Evolutionary conservation across 2,329 filamentous ascomycete species (phyloP), one percentile per base, ranked within the genome.

Genomic region (Tympanopsis confertula): DNA sequence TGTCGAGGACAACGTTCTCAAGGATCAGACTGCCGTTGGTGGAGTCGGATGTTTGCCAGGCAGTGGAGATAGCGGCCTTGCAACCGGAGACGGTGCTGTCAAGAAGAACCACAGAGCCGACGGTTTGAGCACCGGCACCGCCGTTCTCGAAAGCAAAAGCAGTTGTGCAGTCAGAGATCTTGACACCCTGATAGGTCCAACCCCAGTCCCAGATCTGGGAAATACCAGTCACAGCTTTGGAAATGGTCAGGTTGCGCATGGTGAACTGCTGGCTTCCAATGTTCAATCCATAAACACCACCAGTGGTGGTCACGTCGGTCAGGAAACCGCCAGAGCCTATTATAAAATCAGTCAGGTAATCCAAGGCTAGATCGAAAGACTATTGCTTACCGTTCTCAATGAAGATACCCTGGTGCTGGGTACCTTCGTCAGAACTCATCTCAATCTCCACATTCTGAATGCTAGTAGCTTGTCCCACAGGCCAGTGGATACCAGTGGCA

Each of bases 221-320:
- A 41, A 86, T 75, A 35, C 77, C 82, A 10, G 76, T 81, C 47
- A 76, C 62, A 45, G 74, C 72, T 42, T 69, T 65, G 47, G 71
- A 72, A 57, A 86, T 82, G 17, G 68, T 76, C 45, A 83, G 50
- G 50, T 85, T 83, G 19, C 78, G 68, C 36, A 77, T 75, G 13
- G 78, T 83, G 52, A 82, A 86, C 51, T 86, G 81, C 56, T 84
- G 78, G 49, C 79, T 82, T 14, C 78, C 79, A n/a, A n/a, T n/a
- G n/a, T n/a, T n/a, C n/a, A n/a, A n/a, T n/a, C n/a, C n/a, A n/a
- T n/a, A n/a, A n/a, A n/a, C n/a, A n/a, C n/a, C n/a, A n/a, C n/a
- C n/a, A n/a, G n/a, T n/a, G n/a, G n/a, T n/a, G n/a, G n/a, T n/a
- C n/a, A n/a, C n/a, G n/a, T n/a, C n/a, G n/a, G n/a, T n/a, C n/a